Percentiles rank a stretch among this genome's conserved stretches.
Conservation (phyloP, 1,139 yeast species). For the Taiozyma onychis region DNA sequence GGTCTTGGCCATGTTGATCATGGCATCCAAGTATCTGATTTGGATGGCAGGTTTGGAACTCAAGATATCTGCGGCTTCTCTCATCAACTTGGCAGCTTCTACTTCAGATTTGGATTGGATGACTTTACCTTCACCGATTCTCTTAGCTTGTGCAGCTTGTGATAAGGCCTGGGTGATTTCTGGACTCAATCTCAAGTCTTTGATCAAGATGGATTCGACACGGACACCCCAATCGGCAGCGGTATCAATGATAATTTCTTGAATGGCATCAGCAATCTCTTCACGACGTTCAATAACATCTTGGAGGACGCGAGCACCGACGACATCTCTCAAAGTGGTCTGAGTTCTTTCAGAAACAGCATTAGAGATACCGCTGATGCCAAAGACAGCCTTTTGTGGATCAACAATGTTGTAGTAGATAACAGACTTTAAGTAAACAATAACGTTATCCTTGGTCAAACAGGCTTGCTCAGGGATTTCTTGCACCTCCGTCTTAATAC, state of each 20-base stretch:
- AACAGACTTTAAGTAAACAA: slow-evolving; percentile 57
- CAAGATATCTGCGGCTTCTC: slow-evolving; percentile 73
- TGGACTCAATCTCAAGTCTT: slow-evolving; percentile 55
- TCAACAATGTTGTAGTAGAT: slow-evolving; percentile 63
- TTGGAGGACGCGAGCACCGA: slow-evolving; percentile 62
- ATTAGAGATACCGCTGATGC: slow-evolving; percentile 47
- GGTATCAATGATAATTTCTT: slow-evolving; percentile 55
- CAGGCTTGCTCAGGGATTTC: slow-evolving; percentile 67
- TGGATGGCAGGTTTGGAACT: slow-evolving; percentile 79
- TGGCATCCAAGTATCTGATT: slow-evolving; percentile 74
- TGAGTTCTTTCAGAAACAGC: slow-evolving; percentile 72
- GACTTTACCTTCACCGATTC: slow-evolving; percentile 75
- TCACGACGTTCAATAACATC: slow-evolving; percentile 74
- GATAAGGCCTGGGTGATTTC: slow-evolving; percentile 59
- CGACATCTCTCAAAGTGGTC: slow-evolving; percentile 69
- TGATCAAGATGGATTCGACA: slow-evolving; percentile 64
- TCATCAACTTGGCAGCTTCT: slow-evolving; percentile 70
- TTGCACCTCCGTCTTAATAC: slow-evolving; percentile 53
- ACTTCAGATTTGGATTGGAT: slow-evolving; percentile 75
- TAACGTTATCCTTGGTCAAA: slow-evolving; percentile 67
- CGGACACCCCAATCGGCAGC: slow-evolving; percentile 71
- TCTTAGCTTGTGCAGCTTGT: slow-evolving; percentile 71
- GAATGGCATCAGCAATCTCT: slow-evolving; percentile 64
- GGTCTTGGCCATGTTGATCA: slow-evolving; percentile 65
- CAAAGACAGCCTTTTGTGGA: slow-evolving; percentile 64